Conservation (phyloP, 495 filamentous ascomycete species). For the Elasticomyces elasticus region DNA sequence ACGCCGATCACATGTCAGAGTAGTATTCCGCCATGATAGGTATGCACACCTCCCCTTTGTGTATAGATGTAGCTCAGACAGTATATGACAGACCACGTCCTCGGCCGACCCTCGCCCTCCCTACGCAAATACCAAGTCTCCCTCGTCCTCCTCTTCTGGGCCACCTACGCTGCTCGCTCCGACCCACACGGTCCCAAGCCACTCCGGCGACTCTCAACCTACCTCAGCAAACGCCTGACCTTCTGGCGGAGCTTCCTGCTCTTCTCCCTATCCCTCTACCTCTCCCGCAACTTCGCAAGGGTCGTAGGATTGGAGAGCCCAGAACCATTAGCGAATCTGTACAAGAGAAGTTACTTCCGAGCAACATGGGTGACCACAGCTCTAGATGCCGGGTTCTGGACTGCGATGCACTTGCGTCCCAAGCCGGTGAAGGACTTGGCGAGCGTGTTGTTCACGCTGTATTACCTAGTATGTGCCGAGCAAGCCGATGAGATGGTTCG, state of each 20-base stretch:
- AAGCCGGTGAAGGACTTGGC: conserved; percentile 76
- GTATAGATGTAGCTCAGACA: background rate
- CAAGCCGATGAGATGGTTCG: conserved; percentile 93
- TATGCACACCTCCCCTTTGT: background rate
- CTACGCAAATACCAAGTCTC: conserved; percentile 91
- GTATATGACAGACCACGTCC: conserved; percentile 67
- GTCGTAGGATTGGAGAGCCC: conserved; percentile 84
- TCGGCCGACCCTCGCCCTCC: conserved; percentile 80
- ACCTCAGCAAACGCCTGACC: conserved; percentile 59
- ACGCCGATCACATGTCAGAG: background rate
- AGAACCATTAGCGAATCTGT: conserved; percentile 89
- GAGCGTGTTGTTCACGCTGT: conserved; percentile 70
- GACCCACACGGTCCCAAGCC: conserved; percentile 78
- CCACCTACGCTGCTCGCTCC: conserved; percentile 68
- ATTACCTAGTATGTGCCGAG: conserved; percentile 88
- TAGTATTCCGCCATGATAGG: background rate
- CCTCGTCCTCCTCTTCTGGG: conserved; percentile 85
- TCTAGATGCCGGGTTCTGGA: conserved; percentile 95
- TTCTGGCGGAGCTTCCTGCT: conserved; percentile 82
- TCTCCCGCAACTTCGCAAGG: conserved; percentile 84
- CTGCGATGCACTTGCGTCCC: conserved; percentile 78
- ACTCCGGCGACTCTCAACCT: conserved; percentile 59
- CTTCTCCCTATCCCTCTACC: conserved; percentile 84
- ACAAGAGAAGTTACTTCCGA: conserved; percentile 87
- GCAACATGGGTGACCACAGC: conserved; percentile 96